Evolutionary conservation across 1,139 yeast species (phyloP).

Genomic region (Kodamaea anthophila): DNA sequence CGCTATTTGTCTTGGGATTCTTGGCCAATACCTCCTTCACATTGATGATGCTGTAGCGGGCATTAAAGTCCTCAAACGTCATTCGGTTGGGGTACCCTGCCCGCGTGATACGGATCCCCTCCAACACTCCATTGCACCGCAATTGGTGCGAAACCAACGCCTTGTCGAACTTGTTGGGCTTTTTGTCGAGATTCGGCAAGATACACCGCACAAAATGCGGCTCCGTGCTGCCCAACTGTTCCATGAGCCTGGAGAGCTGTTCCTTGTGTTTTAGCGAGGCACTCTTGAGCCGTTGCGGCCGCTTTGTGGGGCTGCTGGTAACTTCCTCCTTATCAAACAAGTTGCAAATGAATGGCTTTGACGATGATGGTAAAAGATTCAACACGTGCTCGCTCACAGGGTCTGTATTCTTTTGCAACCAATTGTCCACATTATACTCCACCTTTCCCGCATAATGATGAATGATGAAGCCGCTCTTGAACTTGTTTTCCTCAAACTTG

Average conservation of each 20-base stretch:
- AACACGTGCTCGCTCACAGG: slow-evolving; percentile 80
- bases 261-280: slow-evolving; percentile 85
- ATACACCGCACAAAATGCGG: slow-evolving; percentile 98
- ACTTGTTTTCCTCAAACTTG: slow-evolving; percentile 68
- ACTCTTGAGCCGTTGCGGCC: slow-evolving; percentile 50
- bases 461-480: slow-evolving; percentile 65
- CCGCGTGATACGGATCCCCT: slow-evolving; percentile 94
- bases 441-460: slow-evolving; percentile 96
- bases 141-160: slow-evolving; percentile 78
- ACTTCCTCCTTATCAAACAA: slow-evolving; percentile 17
- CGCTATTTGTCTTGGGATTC: slow-evolving; percentile 58
- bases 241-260: slow-evolving; percentile 68
- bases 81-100: slow-evolving; percentile 96
- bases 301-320: slow-evolving; percentile 6
- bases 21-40: slow-evolving; percentile 42
- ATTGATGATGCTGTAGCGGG: slow-evolving; percentile 64
- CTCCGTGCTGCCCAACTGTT: slow-evolving; percentile 70
- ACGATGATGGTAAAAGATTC: slow-evolving; percentile 49
- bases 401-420: slow-evolving; percentile 94
- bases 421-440: slow-evolving; percentile 83
- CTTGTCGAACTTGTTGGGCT: slow-evolving; percentile 68
- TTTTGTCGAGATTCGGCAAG: slow-evolving; percentile 76
- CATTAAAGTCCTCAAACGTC: slow-evolving; percentile 72
- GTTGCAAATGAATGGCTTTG: slow-evolving; percentile 40
- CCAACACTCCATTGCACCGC: slow-evolving; percentile 95